Base-by-base conservation (phyloP, 371 early-diverging fungal species). In the Mortierella sp. region DNA sequence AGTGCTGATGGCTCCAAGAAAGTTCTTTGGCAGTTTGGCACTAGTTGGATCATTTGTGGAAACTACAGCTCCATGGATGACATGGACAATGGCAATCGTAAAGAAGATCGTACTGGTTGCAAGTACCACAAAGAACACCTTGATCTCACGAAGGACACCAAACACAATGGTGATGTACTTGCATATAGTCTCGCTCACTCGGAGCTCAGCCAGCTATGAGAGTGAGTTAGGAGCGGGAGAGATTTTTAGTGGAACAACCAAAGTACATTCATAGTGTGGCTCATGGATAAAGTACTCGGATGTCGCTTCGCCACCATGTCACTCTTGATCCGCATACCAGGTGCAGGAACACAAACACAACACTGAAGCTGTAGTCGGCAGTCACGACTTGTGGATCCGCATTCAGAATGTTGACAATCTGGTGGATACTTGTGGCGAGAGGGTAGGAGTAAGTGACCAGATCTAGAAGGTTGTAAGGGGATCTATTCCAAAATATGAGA, bases 81-180 rank as follows among this genome's bases (percentile, higher is more conserved):
- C 12, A 26, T 71, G 71, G 21, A 64, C 45, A 19, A 65, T 48
- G 19, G 71, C 65, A 21, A 71, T 65, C 12, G 71, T 19, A 14
- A 65, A 65, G 4, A 56, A 60, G 4, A 71, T 7, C 29, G 65
- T 64, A 23, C 71, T 65, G 14, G 56, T 52, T 1, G 61, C 61
- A 26, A 71, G 65, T 16, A 71, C 61, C 57, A 71, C 57, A 23
- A 74, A 68, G 57, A 74, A 71, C 16, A 71, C 48, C 0, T 48
- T 58, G 45, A 74, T 68, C 26, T 60, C 28, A n/a, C 26, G 15
- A 2, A 74, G 63, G 57, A 55, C 55, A 1, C 52, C 60, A 51
- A 64, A 15, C 0, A 67, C 64, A 18, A 68, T 68, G n/a, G 71
- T 71, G 7, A 48, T n/a, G 30, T 61, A 71, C 15, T 71, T 45